Evolutionary conservation across 495 filamentous ascomycete species (phyloP), one percentile per base, ranked within the genome.

Genomic region (Trichocladium antarcticum): DNA sequence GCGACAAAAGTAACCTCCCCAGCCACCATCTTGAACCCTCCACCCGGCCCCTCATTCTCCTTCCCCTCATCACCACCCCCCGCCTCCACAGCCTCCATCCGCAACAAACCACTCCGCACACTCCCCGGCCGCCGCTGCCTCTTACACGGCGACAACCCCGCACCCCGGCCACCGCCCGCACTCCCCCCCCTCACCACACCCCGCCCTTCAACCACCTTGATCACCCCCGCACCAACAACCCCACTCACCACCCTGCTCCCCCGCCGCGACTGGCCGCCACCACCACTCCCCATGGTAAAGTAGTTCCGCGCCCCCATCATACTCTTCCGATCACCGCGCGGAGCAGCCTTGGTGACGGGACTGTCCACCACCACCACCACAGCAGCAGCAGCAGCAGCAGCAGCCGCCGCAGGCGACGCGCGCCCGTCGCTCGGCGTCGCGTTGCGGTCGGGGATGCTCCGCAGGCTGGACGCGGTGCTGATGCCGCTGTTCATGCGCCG

Each of bases 1-100:
- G 44, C 39, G 22, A 43, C 39, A 28, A 54, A 54, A 4, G 51
- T 49, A 19, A 49, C 49, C 29, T 49, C 45, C 14, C 16, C 51
- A 14, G 39, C 45, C 1, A 32, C 37, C 21, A 47, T 10, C 38
- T 43, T 47, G 39, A 53, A 53, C 29, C 14, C 46, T 27, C 8
- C 20, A 28, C n/a, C 14, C 44, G 6, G 35, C 15, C 10, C 16
- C 12, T 31, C 14, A n/a, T 48, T 47, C 49, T 29, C 29, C 42
- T 47, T 42, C 24, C 48, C 53, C 32, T 52, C 53, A 17, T 43
- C 48, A 10, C 15, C 37, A 5, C 19, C 36, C 27, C 11, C 24
- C 0, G 21, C 42, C 12, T 35, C 28, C 17, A 38, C 3, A 19
- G 8, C 19, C 21, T 31, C 42, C 47, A 27, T 42, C n/a, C 37